Percentiles rank a stretch among this genome's conserved stretches.
These are phyloP conservation scores for Cutaneotrichosporon mucoides DNA, from an alignment of 1,284 basidiomycete genomes.

Conservation along the genomic window DNA sequence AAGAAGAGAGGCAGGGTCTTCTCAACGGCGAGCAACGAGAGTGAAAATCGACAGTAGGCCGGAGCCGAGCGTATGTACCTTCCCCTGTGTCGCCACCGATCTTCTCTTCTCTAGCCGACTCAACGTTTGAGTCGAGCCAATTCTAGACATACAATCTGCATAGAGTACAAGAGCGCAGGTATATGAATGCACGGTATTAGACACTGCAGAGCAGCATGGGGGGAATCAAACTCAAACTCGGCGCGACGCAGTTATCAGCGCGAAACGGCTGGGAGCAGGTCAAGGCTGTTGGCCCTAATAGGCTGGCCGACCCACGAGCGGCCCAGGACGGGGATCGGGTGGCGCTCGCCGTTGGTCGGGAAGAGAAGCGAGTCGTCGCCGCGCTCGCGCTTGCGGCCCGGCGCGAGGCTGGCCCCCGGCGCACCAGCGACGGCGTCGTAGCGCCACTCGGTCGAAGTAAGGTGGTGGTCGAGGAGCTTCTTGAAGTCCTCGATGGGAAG, in stretches of 20 bases:
- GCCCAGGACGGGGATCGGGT: conserved; percentile 30
- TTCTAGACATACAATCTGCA: neutral
- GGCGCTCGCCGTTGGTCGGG: conserved; percentile 6
- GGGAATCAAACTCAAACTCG: too few species aligned
- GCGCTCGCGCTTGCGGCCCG: neutral
- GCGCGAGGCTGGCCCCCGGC: too few species aligned
- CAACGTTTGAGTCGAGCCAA: too few species aligned
- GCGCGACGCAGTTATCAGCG: too few species aligned
- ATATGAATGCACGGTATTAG: neutral
- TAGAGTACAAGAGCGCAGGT: neutral
- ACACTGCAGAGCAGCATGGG: too few species aligned
- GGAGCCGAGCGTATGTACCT: too few species aligned
- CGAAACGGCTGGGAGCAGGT: too few species aligned
- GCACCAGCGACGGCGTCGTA: conserved; percentile 17
- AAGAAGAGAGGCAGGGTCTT: conserved; percentile 16
- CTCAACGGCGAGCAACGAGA: conserved; percentile 2
- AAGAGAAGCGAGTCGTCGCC: neutral
- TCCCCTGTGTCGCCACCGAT: too few species aligned
- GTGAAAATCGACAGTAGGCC: neutral
- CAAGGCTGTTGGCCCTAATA: too few species aligned
- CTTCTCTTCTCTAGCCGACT: too few species aligned
- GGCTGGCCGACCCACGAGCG: conserved; percentile 6
- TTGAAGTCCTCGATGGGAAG: conserved; percentile 30
- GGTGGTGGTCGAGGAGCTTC: conserved; percentile 33
- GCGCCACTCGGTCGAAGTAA: conserved; percentile 37